phyloP scores from a whole-genome alignment of 257 asterid genomes.

The Leptodermis oblonga region DNA sequence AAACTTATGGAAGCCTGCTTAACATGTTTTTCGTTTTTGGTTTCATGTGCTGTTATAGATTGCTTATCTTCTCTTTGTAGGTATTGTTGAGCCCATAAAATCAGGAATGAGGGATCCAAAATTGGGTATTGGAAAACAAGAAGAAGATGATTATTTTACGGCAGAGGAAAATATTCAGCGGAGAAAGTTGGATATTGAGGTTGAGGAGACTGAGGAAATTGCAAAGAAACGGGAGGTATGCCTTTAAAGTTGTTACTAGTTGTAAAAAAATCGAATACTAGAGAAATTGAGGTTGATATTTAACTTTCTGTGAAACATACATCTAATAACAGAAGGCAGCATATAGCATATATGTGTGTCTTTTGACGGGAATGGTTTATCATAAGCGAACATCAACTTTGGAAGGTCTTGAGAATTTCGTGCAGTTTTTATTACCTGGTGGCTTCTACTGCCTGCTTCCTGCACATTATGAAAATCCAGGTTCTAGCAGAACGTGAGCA shows the following conservation, averaged over 20 bases:
- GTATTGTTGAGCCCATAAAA: conserved; percentile 91
- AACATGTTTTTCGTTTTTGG: neutral
- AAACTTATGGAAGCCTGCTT: no score
- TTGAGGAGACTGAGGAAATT: conserved; percentile 90
- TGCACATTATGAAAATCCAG: conserved; percentile 99
- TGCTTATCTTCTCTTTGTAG: conserved; percentile 29
- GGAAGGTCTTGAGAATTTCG: conserved; percentile 95
- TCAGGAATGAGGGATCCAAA: conserved; percentile 90
- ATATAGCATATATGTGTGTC: conserved; percentile 86
- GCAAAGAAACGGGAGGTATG: conserved; percentile 97
- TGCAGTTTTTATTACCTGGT: conserved; percentile 99
- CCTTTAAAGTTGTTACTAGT: conserved; percentile 26
- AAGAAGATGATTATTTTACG: conserved; percentile 91
- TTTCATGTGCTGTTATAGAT: neutral
- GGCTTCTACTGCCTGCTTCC: conserved; percentile 99
- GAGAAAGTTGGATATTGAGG: conserved; percentile 82
- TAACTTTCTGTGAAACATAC: conserved; percentile 63
- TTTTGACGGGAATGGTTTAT: conserved; percentile 89
- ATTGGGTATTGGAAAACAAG: conserved; percentile 97
- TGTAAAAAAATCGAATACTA: conserved; percentile 25
- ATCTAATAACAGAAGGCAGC: conserved; percentile 96
- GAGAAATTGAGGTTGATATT: conserved; percentile 57
- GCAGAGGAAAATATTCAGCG: conserved; percentile 99
- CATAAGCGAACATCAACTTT: conserved; percentile 82
- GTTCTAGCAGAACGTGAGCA: conserved; percentile 98